Conservation (phyloP, 2,329 filamentous ascomycete genomes). For the Purpureocillium lavendulum region DNA sequence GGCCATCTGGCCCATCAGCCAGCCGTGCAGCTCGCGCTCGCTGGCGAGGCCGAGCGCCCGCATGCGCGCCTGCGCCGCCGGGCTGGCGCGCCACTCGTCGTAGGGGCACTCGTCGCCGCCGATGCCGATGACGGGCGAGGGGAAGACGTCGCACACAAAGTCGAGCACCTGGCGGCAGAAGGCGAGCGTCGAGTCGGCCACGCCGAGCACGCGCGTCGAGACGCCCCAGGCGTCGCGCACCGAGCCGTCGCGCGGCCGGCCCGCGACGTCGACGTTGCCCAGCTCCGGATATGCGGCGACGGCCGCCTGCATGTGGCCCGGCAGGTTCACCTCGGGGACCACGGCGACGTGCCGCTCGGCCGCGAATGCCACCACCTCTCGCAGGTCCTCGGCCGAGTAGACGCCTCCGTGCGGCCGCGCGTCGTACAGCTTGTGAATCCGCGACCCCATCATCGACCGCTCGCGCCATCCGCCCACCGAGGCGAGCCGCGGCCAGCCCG, state of each 20-base stretch:
- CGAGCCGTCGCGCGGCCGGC: background rate
- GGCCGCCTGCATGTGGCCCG: conserved; percentile 12
- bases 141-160: conserved; percentile 8
- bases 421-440: conserved; percentile 5
- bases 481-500: conserved; percentile 7
- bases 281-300: conserved; percentile 12
- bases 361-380: conserved; percentile 8
- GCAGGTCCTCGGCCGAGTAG: conserved; percentile 8
- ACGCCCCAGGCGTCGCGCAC: conserved; percentile 11
- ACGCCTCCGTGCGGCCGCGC: conserved; percentile 8
- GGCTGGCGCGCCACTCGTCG: conserved; percentile 9
- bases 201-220: conserved; percentile 9
- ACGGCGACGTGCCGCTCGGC: conserved; percentile 9
- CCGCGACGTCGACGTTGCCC: conserved; percentile 7
- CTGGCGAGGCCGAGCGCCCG: conserved; percentile 6
- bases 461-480: conserved; percentile 8
- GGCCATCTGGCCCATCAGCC: conserved; percentile 10
- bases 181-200: conserved; percentile 8
- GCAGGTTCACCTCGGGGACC: conserved; percentile 13
- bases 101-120: conserved; percentile 12
- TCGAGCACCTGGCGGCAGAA: conserved; percentile 10
- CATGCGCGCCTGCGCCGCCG: conserved; percentile 6
- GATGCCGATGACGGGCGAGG: conserved; percentile 7
- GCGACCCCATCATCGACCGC: conserved; percentile 7
- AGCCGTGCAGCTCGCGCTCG: conserved; percentile 8